phyloP scores from a whole-genome alignment of 225 moss, liverwort and hornwort genomes.

The Bryoerythrophyllum caledonicum region DNA sequence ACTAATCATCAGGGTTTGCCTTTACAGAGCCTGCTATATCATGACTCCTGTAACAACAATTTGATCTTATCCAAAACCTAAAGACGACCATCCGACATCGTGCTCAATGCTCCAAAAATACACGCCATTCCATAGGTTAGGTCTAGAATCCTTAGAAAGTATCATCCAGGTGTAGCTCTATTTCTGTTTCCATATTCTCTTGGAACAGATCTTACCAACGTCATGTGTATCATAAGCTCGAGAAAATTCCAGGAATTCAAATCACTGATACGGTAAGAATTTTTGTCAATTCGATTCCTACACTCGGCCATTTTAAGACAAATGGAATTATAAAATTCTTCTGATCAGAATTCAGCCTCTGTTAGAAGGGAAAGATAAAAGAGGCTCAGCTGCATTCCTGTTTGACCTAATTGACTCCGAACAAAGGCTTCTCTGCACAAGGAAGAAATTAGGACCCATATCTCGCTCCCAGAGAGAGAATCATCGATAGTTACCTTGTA shows the following conservation, averaged over 20 bases:
- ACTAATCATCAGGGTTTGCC: background rate
- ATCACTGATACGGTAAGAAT: background rate
- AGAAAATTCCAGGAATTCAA: background rate
- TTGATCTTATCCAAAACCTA: conserved; percentile 2
- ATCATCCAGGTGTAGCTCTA: too few species aligned
- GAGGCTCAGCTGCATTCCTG: background rate
- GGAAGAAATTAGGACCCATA: background rate
- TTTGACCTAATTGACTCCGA: conserved; percentile 12
- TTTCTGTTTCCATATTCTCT: too few species aligned
- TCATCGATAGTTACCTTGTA: conserved; percentile 71
- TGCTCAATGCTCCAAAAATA: background rate
- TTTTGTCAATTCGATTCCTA: background rate
- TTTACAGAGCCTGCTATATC: conserved; percentile 4
- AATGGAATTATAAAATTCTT: background rate
- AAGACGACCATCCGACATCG: background rate
- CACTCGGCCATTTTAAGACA: background rate
- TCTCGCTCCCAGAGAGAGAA: background rate
- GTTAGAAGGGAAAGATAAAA: background rate
- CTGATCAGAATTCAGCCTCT: background rate
- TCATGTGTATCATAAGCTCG: background rate
- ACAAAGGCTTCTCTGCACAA: too few species aligned
- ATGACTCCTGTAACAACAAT: background rate
- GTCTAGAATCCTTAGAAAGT: background rate
- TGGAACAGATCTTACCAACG: too few species aligned
- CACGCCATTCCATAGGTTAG: background rate